Percentiles rank a stretch among this genome's conserved stretches.
These are phyloP conservation scores for Populus hybrid DNA, from an alignment of 441 rosid species.

Conservation along the genomic window DNA sequence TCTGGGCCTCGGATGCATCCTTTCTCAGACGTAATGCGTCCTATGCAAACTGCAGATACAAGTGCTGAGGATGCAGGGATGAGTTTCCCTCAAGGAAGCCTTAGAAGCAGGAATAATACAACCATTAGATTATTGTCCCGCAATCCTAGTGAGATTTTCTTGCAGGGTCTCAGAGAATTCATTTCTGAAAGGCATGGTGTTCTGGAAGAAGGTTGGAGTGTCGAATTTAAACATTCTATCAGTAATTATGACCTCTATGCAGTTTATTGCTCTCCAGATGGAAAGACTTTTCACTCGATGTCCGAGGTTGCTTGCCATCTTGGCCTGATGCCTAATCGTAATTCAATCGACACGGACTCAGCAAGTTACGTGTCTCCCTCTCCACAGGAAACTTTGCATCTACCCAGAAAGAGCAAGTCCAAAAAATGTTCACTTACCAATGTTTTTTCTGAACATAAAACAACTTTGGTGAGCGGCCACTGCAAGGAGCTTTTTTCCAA, in stretches of 20 bases:
- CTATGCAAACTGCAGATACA: conserved; percentile 31
- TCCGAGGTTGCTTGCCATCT: conserved; percentile 83
- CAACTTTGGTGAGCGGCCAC: conserved; percentile 35
- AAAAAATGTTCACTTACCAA: conserved; percentile 40
- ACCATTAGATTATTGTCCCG: conserved; percentile 50
- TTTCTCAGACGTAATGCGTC: conserved; percentile 43
- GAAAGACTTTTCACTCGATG: conserved; percentile 72
- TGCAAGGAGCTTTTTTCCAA: conserved; percentile 39
- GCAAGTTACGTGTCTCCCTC: conserved; percentile 41
- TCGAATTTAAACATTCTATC: conserved; percentile 57
- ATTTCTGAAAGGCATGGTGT: conserved; percentile 77
- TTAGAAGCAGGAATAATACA: conserved; percentile 43
- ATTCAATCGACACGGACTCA: conserved; percentile 40
- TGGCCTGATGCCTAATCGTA: conserved; percentile 54
- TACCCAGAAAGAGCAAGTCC: conserved; percentile 60
- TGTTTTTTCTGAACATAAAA: conserved; percentile 56
- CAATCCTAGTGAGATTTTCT: conserved; percentile 62
- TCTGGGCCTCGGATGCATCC: conserved; percentile 38
- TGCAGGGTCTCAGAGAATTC: conserved; percentile 76
- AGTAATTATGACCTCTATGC: conserved; percentile 49
- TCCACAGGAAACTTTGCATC: conserved; percentile 50
- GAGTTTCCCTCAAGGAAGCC: conserved; percentile 48
- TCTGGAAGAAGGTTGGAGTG: conserved; percentile 83
- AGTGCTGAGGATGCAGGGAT: conserved; percentile 42
- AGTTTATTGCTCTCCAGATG: conserved; percentile 80